Conservation (phyloP, 805 yeast genomes). For the Hyphopichia homilentoma region DNA sequence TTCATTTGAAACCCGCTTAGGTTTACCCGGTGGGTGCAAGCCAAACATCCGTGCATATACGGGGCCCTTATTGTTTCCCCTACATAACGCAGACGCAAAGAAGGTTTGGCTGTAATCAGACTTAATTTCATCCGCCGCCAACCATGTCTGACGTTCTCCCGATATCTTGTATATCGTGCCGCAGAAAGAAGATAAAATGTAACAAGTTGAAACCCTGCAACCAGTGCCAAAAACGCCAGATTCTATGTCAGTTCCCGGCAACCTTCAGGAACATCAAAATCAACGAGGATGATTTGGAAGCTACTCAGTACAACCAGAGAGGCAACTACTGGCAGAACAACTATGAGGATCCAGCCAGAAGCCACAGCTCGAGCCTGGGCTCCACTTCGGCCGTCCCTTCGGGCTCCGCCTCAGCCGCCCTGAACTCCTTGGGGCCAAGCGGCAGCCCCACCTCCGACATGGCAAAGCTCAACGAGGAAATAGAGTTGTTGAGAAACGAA, state of each 20-base stretch:
- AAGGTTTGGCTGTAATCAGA: too few species aligned
- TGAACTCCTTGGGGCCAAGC: neutral
- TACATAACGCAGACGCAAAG: too few species aligned
- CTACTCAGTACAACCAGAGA: too few species aligned
- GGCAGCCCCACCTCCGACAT: slow-evolving; percentile 1
- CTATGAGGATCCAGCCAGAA: neutral
- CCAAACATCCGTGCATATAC: too few species aligned
- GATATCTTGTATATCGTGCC: slow-evolving; percentile 34
- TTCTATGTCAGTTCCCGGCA: slow-evolving; percentile 44
- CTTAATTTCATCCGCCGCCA: too few species aligned
- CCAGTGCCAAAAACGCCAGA: slow-evolving; percentile 34
- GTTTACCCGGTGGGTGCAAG: too few species aligned
- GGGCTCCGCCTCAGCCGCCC: too few species aligned
- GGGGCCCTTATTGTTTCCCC: too few species aligned
- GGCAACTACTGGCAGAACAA: neutral
- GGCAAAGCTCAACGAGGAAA: slow-evolving; percentile 11
- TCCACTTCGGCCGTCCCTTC: neutral
- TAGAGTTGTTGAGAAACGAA: slow-evolving; percentile 17
- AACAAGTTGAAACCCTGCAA: slow-evolving; percentile 37
- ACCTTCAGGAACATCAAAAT: slow-evolving; percentile 43
- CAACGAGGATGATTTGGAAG: slow-evolving; percentile 15
- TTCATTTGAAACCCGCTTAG: too few species aligned
- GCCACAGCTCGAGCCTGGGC: neutral
- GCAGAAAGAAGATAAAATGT: slow-evolving; percentile 33
- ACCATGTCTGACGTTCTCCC: slow-evolving; percentile 26